Evolutionary conservation across 441 rosid species (phyloP), one percentile per base, ranked within the genome.

Genomic region (Gossypium laxum): DNA sequence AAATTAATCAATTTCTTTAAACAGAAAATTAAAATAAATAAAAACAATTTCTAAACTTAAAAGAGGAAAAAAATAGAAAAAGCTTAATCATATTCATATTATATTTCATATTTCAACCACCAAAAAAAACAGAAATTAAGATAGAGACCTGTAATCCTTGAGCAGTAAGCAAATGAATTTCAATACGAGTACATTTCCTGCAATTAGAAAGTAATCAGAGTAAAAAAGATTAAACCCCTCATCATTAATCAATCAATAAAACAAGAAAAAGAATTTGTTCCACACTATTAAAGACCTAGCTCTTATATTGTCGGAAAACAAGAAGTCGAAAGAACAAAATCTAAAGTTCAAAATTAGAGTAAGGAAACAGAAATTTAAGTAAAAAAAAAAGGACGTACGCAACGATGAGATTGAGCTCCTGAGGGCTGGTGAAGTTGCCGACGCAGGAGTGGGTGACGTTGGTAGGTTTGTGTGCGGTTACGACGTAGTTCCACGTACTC

Each of bases 111-210:
- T 10, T 17, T 2, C n/a, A 32, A 32, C 32, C 4, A 26, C 21
- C 21, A 54, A 18, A 18, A 54, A 22, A 19, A 19, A 52, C 3
- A 30, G 30, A 66, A 18, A 72, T 47, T 26, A 67, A 32, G 30
- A 6, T 18, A 14, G 12, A 51, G 79, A 93, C 98, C 98, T 91
- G 97, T 63, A 93, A 88, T 57, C 98, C 97, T 79, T 87, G 92
- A 63, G 93, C 86, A 60, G 96, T 82, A 7, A 91, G 96, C 83
- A 91, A 79, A 80, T 90, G 93, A 73, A 93, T 93, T 79, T 93
- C 98, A n/a, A 93, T 86, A 18, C 96, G 96, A 18, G 98, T 91
- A 71, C 96, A 93, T 87, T 93, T 91, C 87, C 98, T 93, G 92
- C 30, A 73, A 82, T 41, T 59, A 74, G 30, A 41, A 32, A 1